Percentiles rank a stretch among this genome's conserved stretches.
These are phyloP conservation scores for Aurinia saxatilis DNA, from an alignment of 345 rosid genomes.

Conservation along the genomic window DNA sequence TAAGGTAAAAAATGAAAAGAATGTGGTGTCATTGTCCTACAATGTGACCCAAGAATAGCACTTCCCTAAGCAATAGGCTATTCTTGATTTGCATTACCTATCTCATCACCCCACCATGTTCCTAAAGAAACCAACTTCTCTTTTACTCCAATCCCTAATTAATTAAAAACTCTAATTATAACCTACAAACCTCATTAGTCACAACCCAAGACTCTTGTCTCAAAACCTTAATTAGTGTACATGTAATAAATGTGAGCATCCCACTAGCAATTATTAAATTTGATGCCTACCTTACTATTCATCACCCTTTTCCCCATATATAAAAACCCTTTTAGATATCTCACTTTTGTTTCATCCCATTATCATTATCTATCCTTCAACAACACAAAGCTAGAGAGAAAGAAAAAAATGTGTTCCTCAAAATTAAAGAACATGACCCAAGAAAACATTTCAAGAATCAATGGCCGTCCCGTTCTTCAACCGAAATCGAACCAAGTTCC, in stretches of 20 bases:
- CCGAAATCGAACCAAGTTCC: conserved; percentile 60
- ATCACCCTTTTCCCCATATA: conserved; percentile 18
- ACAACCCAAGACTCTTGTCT: conserved; percentile 5
- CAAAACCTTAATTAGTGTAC: conserved; percentile 13
- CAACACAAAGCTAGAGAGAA: conserved; percentile 3
- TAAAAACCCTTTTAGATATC: conserved; percentile 26
- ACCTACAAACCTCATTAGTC: conserved; percentile 1
- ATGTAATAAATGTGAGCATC: not conserved
- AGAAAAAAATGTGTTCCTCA: conserved; percentile 49
- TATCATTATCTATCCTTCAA: conserved; percentile 14
- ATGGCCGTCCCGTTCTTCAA: conserved; percentile 62
- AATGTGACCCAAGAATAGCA: conserved; percentile 23
- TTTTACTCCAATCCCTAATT: conserved; percentile 27
- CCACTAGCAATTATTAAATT: conserved; percentile 13
- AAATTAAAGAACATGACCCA: conserved; percentile 31
- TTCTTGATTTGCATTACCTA: conserved; percentile 21
- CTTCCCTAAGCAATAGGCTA: conserved; percentile 31
- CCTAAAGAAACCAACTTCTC: conserved; percentile 29
- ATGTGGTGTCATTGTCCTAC: conserved; percentile 25
- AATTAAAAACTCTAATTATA: conserved; percentile 8
- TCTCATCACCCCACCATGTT: conserved; percentile 30
- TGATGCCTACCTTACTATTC: conserved; percentile 17
- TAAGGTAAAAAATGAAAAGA: not conserved
- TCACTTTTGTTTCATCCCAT: conserved; percentile 22
- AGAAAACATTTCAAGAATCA: conserved; percentile 32